Evolutionary conservation across 805 yeast species (phyloP), one percentile per base, ranked within the genome.

Genomic region (Ogataea nonfermentans): DNA sequence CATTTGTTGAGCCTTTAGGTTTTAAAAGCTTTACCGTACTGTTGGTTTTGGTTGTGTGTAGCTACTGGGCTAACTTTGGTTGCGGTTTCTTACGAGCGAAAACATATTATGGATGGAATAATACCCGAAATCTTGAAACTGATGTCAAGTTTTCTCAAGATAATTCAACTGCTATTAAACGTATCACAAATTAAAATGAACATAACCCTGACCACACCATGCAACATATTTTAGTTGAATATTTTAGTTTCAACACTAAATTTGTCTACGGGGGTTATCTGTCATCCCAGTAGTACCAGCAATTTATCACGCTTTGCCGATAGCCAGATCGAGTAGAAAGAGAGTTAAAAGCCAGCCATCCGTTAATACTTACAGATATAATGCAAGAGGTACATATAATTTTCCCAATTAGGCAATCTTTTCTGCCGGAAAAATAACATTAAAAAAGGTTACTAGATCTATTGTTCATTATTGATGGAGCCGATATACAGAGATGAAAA

Each of bases 1-100:
- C 82, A 0, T 66, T 84, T 39, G 67, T 83, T 13, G 86, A 83
- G 47, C 89, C 88, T 0, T 68, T 84, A 30, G 81, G 86, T 3
- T 61, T 72, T 46, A 79, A 81, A 55, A 76, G 83, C 13, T 65
- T 79, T 31, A 24, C 68, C 4, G 68, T 79, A 3, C 52, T 75
- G 9, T 9, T 48, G 3, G 29, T 37, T 0, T 48, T 67, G 4
- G 47, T 69, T 8, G 62, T 71, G 9, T 50, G 69, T 0, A 63
- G 70, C n/a, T 83, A 81, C 54, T 66, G 74, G 4, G 73, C 80
- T 19, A 84, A 84, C 54, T 78, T 83, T 46, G 59, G 76, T 3
- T 76, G 80, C 55, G 90, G 90, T 0, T 84, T 78, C 47, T 64
- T 81, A 4, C 64, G 87, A 39, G 88, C 77, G 5, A 70, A 65